A percentile compares a stretch with the other conserved stretches of the same genome.
These are phyloP conservation scores for Boletus sp. DNA, from an alignment of 768 basidiomycete species.

Conservation along the genomic window DNA sequence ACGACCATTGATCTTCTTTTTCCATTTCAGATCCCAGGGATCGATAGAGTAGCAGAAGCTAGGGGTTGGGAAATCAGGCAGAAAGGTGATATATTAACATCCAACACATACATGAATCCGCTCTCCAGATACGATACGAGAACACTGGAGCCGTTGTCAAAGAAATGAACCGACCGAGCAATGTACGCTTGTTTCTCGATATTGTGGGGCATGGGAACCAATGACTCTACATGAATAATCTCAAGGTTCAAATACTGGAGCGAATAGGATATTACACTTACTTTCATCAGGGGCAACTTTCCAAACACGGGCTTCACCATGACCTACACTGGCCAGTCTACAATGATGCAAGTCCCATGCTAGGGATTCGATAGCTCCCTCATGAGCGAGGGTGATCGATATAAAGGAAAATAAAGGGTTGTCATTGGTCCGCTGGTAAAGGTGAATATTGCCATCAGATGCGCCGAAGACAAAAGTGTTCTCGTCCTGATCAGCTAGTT, in stretches of 20 bases:
- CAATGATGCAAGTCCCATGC: neutral
- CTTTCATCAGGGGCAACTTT: neutral
- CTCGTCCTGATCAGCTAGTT: neutral
- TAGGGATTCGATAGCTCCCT: neutral
- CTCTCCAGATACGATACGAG: no score
- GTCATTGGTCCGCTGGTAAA: neutral
- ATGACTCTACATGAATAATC: neutral
- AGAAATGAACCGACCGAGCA: no score
- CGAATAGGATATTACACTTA: no score
- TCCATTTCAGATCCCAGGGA: no score
- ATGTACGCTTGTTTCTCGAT: neutral
- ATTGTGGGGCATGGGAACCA: neutral
- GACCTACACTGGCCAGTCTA: neutral
- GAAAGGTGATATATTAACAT: no score
- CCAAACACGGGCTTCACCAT: neutral
- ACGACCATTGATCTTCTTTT: neutral
- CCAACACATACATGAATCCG: no score
- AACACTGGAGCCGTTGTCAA: no score
- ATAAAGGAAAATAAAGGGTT: neutral
- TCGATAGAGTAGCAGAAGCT: no score
- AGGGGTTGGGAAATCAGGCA: no score
- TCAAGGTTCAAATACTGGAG: no score
- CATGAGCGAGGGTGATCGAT: neutral
- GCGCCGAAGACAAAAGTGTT: neutral
- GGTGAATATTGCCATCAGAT: neutral